Base-by-base conservation (phyloP, 768 basidiomycete genomes). In the Fistulinella prunicolor region DNA sequence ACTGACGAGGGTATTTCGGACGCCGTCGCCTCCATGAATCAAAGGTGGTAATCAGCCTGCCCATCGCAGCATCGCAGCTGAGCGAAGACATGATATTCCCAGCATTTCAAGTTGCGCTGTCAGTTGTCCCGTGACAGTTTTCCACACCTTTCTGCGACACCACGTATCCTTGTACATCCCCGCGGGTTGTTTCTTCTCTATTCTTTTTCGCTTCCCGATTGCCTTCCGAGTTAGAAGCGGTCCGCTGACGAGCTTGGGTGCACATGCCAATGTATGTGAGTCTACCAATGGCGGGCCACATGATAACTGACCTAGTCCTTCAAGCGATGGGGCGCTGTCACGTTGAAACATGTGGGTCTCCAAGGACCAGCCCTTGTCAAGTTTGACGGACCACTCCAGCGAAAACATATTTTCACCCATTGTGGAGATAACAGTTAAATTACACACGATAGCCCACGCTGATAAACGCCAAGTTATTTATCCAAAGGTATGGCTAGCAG, bases 31-130 rank as follows among this genome's bases (percentile, higher is more conserved):
- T n/a, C n/a, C n/a, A n/a, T n/a, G 23, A 13, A 34, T 43, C 28
- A 40, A 44, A 23, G 43, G n/a, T 28, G 32, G 44, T 20, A 42
- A 24, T 38, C 19, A 37, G 10, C 29, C 35, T 17, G 35, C 42
- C 26, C 26, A 28, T 28, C 26, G 26, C 26, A 28, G 26, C 38
- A 43, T 39, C 13, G 17, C 13, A 17, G 38, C n/a, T 21, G 34
- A 44, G 39, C 20, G 42, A 40, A 26, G n/a, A 21, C 28, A 12
- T 34, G 16, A 13, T n/a, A 26, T 47, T 42, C 22, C 47, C 38
- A 32, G 43, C 14, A 23, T 30, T 52, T 55, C n/a, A n/a, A n/a
- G n/a, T n/a, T 53, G 28, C 50, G 34, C 20, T 24, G 20, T 47
- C 30, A 20, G 19, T 28, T 19, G 20, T 52, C 49, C 28, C 41